Evolutionary conservation across 768 basidiomycete genomes (phyloP).

Genomic region (Suillus occidentalis): DNA sequence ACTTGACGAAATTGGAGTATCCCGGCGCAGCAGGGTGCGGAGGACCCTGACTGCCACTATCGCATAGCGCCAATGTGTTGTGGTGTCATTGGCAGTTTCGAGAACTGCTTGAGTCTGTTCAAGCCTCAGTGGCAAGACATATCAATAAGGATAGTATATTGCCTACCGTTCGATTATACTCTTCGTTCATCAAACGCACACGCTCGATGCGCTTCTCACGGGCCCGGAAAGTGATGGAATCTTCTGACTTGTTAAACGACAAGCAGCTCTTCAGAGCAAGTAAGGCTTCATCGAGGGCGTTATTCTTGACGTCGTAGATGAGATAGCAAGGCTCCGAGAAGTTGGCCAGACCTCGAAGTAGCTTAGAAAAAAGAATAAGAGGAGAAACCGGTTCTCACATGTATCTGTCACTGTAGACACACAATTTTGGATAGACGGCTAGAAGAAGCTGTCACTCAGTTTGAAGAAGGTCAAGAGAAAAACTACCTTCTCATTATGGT

Average conservation of each 20-base stretch:
- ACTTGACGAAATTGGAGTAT: constrained; percentile 47
- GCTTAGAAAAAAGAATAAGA: neutral
- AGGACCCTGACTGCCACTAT: constrained; percentile 70
- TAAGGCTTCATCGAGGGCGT: constrained; percentile 40
- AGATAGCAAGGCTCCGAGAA: constrained; percentile 62
- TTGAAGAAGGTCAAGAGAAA: neutral
- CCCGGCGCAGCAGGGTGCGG: constrained; percentile 67
- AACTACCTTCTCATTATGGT: constrained; percentile 80
- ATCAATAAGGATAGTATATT: neutral
- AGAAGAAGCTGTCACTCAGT: constrained; percentile 1
- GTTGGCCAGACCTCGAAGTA: constrained; percentile 48
- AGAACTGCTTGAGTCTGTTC: constrained; percentile 39
- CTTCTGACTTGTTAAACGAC: constrained; percentile 30
- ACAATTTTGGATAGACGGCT: constrained; percentile 79
- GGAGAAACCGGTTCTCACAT: constrained; percentile 38
- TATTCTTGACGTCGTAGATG: constrained; percentile 51
- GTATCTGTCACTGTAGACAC: constrained; percentile 68
- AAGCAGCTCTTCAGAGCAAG: constrained; percentile 39
- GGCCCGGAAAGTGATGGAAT: constrained; percentile 40
- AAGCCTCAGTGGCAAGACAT: neutral
- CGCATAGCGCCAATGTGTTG: constrained; percentile 79
- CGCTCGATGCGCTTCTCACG: constrained; percentile 48
- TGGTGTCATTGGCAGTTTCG: constrained; percentile 54
- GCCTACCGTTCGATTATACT: constrained; percentile 46
- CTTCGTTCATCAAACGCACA: constrained; percentile 40